Conservation (phyloP, 169 alveolate genomes). For the Perkinsus chesapeaki region DNA sequence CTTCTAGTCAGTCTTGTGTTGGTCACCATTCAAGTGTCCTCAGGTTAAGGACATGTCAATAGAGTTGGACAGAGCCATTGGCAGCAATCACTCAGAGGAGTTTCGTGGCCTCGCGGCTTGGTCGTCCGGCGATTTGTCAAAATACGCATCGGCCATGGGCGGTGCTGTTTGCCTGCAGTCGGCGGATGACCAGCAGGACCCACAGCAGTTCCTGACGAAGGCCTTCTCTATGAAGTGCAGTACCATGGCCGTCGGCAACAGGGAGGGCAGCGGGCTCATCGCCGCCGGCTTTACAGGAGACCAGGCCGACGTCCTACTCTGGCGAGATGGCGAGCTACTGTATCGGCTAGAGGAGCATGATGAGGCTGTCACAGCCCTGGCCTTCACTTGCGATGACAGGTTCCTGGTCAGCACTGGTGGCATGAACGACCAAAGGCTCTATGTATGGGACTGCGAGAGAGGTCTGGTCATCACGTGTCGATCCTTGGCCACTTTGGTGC, state of each 20-base stretch:
- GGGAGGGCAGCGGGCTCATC: background rate
- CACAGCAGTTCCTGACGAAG: background rate
- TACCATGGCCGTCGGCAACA: background rate
- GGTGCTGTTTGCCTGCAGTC: background rate
- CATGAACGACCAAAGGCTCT: conserved; percentile 57
- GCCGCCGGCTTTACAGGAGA: background rate
- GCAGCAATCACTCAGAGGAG: background rate
- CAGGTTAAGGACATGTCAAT: background rate
- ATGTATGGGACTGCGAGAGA: conserved; percentile 59
- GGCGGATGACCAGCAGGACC: background rate
- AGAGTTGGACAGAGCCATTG: background rate
- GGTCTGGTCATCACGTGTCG: conserved; percentile 41
- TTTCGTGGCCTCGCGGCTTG: background rate
- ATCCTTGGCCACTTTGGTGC: conserved; percentile 48
- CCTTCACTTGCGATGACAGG: conserved; percentile 66
- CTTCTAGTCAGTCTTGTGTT: background rate
- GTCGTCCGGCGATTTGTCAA: background rate
- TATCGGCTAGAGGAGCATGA: conserved; percentile 69
- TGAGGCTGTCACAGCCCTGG: conserved; percentile 55
- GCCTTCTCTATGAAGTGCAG: background rate
- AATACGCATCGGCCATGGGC: background rate
- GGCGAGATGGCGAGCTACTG: conserved; percentile 15
- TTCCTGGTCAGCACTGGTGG: conserved; percentile 60
- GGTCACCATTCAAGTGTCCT: background rate
- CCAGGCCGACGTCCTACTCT: conserved; percentile 4